Evolutionary conservation across 495 filamentous ascomycete genomes (phyloP), one percentile per base, ranked within the genome.

Genomic region (Penicillium goetzii): DNA sequence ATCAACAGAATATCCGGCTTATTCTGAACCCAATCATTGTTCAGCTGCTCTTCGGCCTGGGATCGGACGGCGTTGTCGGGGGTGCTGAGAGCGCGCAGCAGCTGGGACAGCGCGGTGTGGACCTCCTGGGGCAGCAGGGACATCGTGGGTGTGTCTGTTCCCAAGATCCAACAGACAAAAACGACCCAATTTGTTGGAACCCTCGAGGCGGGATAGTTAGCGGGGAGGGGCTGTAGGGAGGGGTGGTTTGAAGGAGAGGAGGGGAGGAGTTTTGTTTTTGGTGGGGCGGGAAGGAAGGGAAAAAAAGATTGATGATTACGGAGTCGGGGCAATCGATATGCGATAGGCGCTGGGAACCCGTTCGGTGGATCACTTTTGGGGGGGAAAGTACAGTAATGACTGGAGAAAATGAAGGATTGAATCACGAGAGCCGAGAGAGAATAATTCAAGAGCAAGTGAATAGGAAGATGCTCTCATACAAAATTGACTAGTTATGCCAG

Each of bases 1-100:
- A 97, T 92, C 75, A 99, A 78, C 40, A 98, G 80, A 63, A 95
- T 82, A 66, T 96, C 93, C 38, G 96, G 93, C 45, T 88, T 85
- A 21, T 84, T 83, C 56, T 80, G 82, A 41, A 92, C 88, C 95
- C 95, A 99, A 76, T 93, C 90, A 76, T 86, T 89, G 71, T 90
- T 92, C 62, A 99, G 79, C 73, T 91, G 88, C 54, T 93, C 92
- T 78, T 99, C 96, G 53, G 93, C 93, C 72, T 90, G 87, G 34
- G 88, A 85, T 67, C 96, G 89, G 68, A 90, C 82, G 40, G 78
- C 77, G 77, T 99, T 99, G 81, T 99, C 93, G 67, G 92, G 76
- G n/a, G 93, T 92, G 75, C 91, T 88, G 61, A 99, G 85, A 47
- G 86, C 92, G 80, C 88, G 85, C 63, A 98, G 85, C 65, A 99